phyloP scores from a whole-genome alignment of 139 green algal genomes.

The Picochlorum sp. region DNA sequence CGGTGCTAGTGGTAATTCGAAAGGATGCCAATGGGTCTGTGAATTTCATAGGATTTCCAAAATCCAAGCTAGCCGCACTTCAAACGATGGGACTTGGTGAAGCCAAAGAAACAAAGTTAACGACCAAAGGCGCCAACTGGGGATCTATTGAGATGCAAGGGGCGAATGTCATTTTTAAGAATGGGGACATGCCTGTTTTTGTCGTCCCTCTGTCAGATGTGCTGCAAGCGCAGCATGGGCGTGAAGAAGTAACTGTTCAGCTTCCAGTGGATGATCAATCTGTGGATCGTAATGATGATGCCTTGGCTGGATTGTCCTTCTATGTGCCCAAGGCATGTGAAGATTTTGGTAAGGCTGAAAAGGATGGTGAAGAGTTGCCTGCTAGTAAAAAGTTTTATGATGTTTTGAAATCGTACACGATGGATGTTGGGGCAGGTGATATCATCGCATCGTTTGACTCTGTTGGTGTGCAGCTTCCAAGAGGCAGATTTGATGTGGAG shows the following conservation, averaged over 20 bases:
- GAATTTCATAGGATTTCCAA: constrained; percentile 68
- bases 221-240: constrained; percentile 36
- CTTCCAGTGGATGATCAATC: constrained; percentile 84
- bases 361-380: constrained; percentile 22
- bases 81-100: neutral
- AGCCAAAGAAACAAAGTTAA: neutral
- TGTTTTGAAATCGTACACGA: constrained; percentile 35
- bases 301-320: constrained; percentile 82
- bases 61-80: constrained; percentile 34
- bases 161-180: constrained; percentile 60
- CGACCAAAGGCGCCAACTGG: constrained; percentile 27
- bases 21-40: constrained; percentile 24
- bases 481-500: constrained; percentile 72
- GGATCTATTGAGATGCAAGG: constrained; percentile 31
- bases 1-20: constrained; percentile 54
- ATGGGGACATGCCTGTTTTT: constrained; percentile 66
- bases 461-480: constrained; percentile 62
- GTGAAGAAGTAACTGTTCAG: constrained; percentile 88
- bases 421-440: constrained; percentile 52
- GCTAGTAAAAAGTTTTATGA: constrained; percentile 51
- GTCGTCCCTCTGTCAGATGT: constrained; percentile 79
- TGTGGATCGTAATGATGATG: constrained; percentile 53
- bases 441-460: constrained; percentile 67
- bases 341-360: constrained; percentile 15
- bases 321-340: constrained; percentile 39